These are phyloP conservation scores for Zalaria obscura DNA, from an alignment of 2,329 filamentous ascomycete species.

Conservation along the genomic window DNA sequence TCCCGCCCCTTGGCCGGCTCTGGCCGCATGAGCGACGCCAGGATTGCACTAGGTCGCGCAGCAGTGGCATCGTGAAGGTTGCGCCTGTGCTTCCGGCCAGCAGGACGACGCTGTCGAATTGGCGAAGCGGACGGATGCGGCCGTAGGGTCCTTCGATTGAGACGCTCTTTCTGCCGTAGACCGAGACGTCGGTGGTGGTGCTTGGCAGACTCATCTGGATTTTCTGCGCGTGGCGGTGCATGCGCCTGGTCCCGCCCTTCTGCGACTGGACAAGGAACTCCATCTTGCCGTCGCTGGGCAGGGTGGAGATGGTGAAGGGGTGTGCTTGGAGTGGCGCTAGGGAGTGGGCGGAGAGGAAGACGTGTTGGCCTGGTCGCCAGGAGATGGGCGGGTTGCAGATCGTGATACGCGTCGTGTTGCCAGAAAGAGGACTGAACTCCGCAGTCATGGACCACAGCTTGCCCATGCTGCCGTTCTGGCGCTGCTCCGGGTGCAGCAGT, in stretches of 20 bases:
- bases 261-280: conserved; percentile 43
- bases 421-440: conserved; percentile 28
- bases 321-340: conserved; percentile 46
- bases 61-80: conserved; percentile 41
- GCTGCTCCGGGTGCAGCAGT: conserved; percentile 22
- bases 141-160: conserved; percentile 17
- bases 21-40: conserved; percentile 16
- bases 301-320: conserved; percentile 48
- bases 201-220: conserved; percentile 19
- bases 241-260: conserved; percentile 35
- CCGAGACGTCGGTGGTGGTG: background rate
- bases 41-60: conserved; percentile 37
- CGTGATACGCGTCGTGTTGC: conserved; percentile 41
- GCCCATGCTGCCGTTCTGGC: conserved; percentile 4
- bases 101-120: conserved; percentile 47
- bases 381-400: conserved; percentile 39
- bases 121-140: conserved; percentile 25
- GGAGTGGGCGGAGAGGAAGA: conserved; percentile 44
- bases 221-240: conserved; percentile 38
- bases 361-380: conserved; percentile 50
- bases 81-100: conserved; percentile 47
- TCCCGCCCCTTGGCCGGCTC: conserved; percentile 7
- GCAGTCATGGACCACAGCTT: conserved; percentile 6
- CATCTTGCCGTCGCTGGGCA: conserved; percentile 40
- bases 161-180: background rate